Percentiles rank a stretch among this genome's conserved stretches.
phyloP scores from a whole-genome alignment of 2,329 filamentous ascomycete genomes.

The Neofusicoccum sp. region DNA sequence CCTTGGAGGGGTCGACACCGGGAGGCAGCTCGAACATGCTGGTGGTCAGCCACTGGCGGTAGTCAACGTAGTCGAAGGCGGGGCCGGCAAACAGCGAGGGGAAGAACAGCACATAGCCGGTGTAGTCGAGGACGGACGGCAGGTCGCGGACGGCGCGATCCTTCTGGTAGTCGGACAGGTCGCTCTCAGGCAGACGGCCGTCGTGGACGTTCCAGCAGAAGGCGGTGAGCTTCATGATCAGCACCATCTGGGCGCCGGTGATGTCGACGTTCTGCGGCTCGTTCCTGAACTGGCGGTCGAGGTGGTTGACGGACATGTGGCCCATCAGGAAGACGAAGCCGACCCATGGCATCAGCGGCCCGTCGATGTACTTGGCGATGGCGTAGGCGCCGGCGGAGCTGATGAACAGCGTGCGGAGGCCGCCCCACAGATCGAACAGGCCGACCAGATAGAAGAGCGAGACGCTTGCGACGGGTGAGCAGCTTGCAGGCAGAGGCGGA shows the following conservation, averaged over 20 bases:
- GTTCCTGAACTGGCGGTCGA: conserved; percentile 71
- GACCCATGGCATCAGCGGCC: conserved; percentile 96
- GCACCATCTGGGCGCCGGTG: conserved; percentile 94
- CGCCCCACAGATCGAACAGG: conserved; percentile 88
- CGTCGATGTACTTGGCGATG: conserved; percentile 79
- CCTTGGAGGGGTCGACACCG: conserved; percentile 79
- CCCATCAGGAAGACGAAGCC: conserved; percentile 92
- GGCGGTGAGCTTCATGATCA: conserved; percentile 94
- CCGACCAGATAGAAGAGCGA: conserved; percentile 90
- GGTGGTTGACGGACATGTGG: conserved; percentile 89
- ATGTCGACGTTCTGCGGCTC: conserved; percentile 74
- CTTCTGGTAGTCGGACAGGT: conserved; percentile 84
- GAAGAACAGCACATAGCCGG: conserved; percentile 92
- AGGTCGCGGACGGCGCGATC: conserved; percentile 74
- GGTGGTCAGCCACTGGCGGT: conserved; percentile 87
- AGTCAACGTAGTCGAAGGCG: conserved; percentile 92
- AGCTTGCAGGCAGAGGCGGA: neutral
- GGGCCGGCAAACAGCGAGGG: conserved; percentile 86
- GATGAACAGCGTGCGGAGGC: conserved; percentile 74
- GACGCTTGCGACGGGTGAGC: conserved; percentile 51
- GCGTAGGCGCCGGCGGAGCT: conserved; percentile 77
- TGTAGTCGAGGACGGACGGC: conserved; percentile 75
- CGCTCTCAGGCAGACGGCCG: conserved; percentile 72
- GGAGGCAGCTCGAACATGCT: conserved; percentile 88
- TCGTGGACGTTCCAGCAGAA: conserved; percentile 99